These are phyloP conservation scores for Candida neerlandica DNA, from an alignment of 1,139 yeast genomes.

Conservation along the genomic window DNA sequence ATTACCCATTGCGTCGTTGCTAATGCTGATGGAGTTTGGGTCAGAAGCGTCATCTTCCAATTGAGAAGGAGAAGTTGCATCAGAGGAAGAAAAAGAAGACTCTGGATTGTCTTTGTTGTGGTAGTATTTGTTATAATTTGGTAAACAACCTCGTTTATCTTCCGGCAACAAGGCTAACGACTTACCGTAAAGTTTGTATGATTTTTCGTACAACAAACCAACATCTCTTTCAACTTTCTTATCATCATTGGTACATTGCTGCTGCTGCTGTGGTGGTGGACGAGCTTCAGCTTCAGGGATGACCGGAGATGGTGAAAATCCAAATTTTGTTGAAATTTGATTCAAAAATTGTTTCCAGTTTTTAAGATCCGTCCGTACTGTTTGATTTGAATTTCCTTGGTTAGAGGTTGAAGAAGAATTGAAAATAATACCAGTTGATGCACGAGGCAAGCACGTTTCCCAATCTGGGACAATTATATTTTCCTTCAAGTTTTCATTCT, in stretches of 20 bases:
- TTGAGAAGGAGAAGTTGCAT: constrained; percentile 23
- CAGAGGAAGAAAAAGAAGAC: neutral
- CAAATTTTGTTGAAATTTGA: constrained; percentile 41
- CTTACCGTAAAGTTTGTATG: constrained; percentile 45
- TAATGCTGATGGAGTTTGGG: constrained; percentile 39
- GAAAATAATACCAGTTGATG: constrained; percentile 17
- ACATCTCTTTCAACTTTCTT: constrained; percentile 38
- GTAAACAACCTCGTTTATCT: constrained; percentile 46
- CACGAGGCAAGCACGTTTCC: constrained; percentile 42
- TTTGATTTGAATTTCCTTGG: constrained; percentile 20
- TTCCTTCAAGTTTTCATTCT: constrained; percentile 45
- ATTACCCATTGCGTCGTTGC: constrained; percentile 50
- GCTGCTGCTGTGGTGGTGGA: constrained; percentile 13
- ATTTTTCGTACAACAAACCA: constrained; percentile 39
- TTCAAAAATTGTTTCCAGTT: constrained; percentile 42
- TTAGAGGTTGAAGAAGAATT: constrained; percentile 27
- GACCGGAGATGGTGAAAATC: constrained; percentile 38
- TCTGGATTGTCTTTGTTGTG: constrained; percentile 7
- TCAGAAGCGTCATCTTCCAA: constrained; percentile 33
- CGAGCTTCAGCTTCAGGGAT: constrained; percentile 14
- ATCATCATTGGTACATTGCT: constrained; percentile 13
- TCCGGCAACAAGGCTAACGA: constrained; percentile 41
- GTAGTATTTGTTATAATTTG: constrained; percentile 41
- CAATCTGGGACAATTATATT: constrained; percentile 49
- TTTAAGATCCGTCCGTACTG: constrained; percentile 27